Conservation (phyloP, 148 eudicot genomes). For the Chenopodium formosanum region DNA sequence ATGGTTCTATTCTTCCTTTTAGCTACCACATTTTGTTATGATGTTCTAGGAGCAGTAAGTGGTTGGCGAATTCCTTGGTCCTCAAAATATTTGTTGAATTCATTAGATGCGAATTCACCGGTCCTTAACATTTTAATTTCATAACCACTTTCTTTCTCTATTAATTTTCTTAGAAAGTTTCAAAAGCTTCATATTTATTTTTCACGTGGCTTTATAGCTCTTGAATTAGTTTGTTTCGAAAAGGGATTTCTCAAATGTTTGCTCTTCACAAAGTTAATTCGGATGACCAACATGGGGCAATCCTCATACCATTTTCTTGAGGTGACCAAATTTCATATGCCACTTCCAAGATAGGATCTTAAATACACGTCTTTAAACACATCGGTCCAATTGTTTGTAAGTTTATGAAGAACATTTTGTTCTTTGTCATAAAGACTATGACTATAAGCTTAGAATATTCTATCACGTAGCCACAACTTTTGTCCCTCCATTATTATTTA, state of each 20-base stretch:
- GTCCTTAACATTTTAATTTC: too few relatives aligned
- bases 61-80: background rate
- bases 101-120: too few relatives aligned
- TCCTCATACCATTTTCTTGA: conserved; percentile 16
- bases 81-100: conserved; percentile 10
- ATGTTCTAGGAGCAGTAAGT: background rate
- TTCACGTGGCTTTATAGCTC: too few relatives aligned
- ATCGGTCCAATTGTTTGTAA: background rate
- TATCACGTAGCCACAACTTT: conserved; percentile 1
- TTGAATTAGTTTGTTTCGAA: too few relatives aligned
- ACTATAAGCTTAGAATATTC: background rate
- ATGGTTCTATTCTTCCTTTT: background rate
- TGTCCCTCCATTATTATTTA: background rate
- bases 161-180: too few relatives aligned
- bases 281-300: conserved; percentile 2
- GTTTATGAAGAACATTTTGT: conserved; percentile 10
- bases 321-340: conserved; percentile 15
- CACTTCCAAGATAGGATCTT: conserved; percentile 18
- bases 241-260: background rate
- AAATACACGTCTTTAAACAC: conserved; percentile 13
- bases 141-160: too few relatives aligned
- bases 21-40: too few relatives aligned
- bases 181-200: too few relatives aligned
- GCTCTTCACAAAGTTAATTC: conserved; percentile 18
- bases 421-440: conserved; percentile 14